Conservation (phyloP, 805 yeast species). For the Candida sithepensis region DNA sequence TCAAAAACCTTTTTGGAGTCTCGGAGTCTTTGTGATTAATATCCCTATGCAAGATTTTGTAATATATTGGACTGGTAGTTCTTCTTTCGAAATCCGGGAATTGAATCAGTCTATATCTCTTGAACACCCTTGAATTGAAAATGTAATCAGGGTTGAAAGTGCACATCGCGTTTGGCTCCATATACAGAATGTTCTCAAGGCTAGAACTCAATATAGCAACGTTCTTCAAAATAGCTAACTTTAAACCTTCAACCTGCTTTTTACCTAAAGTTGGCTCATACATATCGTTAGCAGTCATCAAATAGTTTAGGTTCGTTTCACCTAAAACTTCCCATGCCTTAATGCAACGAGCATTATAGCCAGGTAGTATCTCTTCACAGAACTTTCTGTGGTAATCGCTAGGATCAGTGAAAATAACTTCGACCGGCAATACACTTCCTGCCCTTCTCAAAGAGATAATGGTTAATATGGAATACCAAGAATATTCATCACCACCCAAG, state of each 20-base stretch:
- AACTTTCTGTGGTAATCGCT: constrained; percentile 34
- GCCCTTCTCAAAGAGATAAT: constrained; percentile 36
- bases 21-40: constrained; percentile 37
- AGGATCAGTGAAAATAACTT: constrained; percentile 33
- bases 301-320: constrained; percentile 8
- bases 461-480: constrained; percentile 33
- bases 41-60: constrained; percentile 53
- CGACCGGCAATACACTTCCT: constrained; percentile 36
- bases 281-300: background rate
- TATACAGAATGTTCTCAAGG: constrained; percentile 57
- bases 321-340: constrained; percentile 34
- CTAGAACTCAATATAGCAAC: constrained; percentile 27
- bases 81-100: constrained; percentile 86
- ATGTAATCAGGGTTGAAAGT: constrained; percentile 52
- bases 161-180: constrained; percentile 70
- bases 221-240: constrained; percentile 26
- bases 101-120: constrained; percentile 40
- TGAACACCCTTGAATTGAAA: constrained; percentile 51
- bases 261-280: background rate
- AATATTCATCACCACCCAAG: constrained; percentile 34
- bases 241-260: constrained; percentile 11
- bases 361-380: constrained; percentile 35
- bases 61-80: constrained; percentile 63
- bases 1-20: constrained; percentile 7
- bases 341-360: constrained; percentile 36